Base-by-base conservation (phyloP, 2,329 filamentous ascomycete species). In the Sclerotiophoma versabilis region DNA sequence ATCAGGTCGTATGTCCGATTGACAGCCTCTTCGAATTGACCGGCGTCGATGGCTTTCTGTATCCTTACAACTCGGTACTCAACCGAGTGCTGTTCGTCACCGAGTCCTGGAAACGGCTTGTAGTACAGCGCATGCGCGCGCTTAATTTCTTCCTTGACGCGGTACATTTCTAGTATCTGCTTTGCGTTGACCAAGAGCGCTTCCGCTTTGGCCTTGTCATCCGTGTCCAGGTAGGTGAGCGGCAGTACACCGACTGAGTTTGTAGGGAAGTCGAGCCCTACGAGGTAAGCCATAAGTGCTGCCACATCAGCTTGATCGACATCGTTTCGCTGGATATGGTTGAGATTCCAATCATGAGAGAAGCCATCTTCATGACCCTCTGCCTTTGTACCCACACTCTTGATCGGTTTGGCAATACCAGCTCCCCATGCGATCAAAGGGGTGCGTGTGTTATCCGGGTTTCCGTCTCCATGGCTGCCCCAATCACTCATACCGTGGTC, bases 401-500 rank as follows among this genome's bases (percentile, higher is more conserved):
- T 77, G 42, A 87, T 79, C 1, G 95, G 95, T 60, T 84, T 83
- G 3, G 92, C 92, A 32, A 98, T 85, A 8, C 95, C 95, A 48
- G 95, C 92, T 10, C 95, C 95, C 95, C 95, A 99, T 2, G 84
- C 87, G 63, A 99, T 91, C 26, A 99, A 80, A 0, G 95, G 95
- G 0, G 95, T 99, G 44, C 95, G 86, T 3, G 95, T 99, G 68
- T 98, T 99, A 74, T 99, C 91, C 0, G 95, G 95, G 75, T 99
- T 93, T 7, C 95, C 95, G 74, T 99, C 95, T 30, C 96, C 96
- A 73, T 99, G 96, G 65, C 93, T 98, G n/a, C 96, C 95, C 88
- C 90, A 97, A 75, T 99, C 95, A 70, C 92, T 98, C 95, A 99
- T 99, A 15, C 95, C 95, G 74, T 99, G 95, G 70, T 99, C 95